Base-by-base conservation (phyloP, 768 basidiomycete species). In the Guyanaporus albipodus region DNA sequence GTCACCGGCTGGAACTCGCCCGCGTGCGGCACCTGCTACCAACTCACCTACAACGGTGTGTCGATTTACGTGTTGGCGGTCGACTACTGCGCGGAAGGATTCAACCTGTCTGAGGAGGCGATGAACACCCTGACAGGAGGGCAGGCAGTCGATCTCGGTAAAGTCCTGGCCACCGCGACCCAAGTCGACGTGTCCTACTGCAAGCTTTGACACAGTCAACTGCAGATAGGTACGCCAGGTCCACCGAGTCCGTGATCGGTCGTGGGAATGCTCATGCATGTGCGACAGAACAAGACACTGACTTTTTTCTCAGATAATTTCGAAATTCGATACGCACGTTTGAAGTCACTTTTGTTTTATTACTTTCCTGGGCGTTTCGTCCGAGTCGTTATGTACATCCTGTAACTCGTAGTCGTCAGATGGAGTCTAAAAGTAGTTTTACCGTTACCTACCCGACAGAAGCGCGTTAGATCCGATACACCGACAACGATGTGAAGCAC, bases 41-140 rank as follows among this genome's bases (percentile, higher is more conserved):
- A 56, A 1, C 31, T 67, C 44, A 69, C 62, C 4, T 68, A 64
- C 31, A 42, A 36, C 4, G 37, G n/a, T 24, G 53, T 4, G 6
- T 57, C 54, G 3, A 29, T 70, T 33, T 1, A n/a, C 15, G 38
- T 61, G 7, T 46, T 65, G 42, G 70, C 68, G 7, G 55, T 70
- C 8, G 70, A 69, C 15, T 12, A 15, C 32, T 39, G 38, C 11
- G 49, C 54, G 4, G 31, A 32, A 15, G 31, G 31, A 32, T 80
- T 78, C 52, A 78, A 77, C 46, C 60, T 82, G 21, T 73, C 78
- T 0, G 55, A 72, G 51, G 63, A 57, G 17, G 79, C 80, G n/a
- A 77, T 83, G 78, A 74, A 82, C 49, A 55, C 54, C 11, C 59
- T 83, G 49, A 83, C 81, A 10, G 63, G 67, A 38, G 70, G 67